These are phyloP conservation scores for Venturia aucupariae DNA, from an alignment of 2,329 filamentous ascomycete species.

Conservation along the genomic window DNA sequence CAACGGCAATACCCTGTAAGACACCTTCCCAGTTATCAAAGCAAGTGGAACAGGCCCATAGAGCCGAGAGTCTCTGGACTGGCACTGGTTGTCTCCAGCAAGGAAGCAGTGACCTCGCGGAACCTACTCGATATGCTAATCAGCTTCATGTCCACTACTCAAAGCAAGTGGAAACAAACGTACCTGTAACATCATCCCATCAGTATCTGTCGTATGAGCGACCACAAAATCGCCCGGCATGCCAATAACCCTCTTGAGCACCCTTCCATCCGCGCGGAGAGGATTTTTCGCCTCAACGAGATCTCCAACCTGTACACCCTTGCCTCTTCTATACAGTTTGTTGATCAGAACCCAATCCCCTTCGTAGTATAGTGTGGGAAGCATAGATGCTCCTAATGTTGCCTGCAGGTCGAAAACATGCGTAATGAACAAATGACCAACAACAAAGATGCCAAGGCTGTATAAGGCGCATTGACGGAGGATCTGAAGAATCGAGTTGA, in stretches of 20 bases:
- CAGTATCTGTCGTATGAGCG: background rate
- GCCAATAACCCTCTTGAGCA: conserved; percentile 57
- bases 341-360: conserved; percentile 63
- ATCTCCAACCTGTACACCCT: conserved; percentile 66
- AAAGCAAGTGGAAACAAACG: conserved; percentile 41
- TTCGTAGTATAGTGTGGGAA: conserved; percentile 6
- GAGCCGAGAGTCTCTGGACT: conserved; percentile 75
- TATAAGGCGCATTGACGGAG: background rate
- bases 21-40: conserved; percentile 72
- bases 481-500: background rate
- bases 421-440: conserved; percentile 1
- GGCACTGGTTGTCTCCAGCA: conserved; percentile 75
- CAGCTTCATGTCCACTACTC: background rate
- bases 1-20: conserved; percentile 33
- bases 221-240: conserved; percentile 60
- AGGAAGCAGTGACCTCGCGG: conserved; percentile 90
- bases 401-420: background rate
- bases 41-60: conserved; percentile 83
- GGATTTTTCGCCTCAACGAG: conserved; percentile 52
- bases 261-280: background rate
- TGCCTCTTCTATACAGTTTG: conserved; percentile 59
- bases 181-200: conserved; percentile 4
- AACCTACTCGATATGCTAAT: conserved; percentile 45
- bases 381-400: conserved; percentile 4
- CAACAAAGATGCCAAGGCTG: background rate